Conservation (phyloP, 1,284 basidiomycete genomes). For the Trichosporon sp. region DNA sequence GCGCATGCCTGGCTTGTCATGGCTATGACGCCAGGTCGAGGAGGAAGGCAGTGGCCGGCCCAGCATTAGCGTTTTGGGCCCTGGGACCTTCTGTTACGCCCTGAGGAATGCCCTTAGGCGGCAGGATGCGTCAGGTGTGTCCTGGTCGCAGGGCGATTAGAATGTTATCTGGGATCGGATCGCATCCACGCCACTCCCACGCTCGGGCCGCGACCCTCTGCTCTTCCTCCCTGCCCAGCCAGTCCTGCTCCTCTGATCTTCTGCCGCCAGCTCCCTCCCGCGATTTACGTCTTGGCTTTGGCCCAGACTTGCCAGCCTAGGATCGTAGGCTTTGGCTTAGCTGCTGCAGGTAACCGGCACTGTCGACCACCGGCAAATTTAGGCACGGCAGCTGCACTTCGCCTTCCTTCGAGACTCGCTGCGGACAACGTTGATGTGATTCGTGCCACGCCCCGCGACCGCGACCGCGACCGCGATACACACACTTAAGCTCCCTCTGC, state of each 20-base stretch:
- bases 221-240: too few species aligned
- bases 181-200: conserved; percentile 14
- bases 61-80: neutral
- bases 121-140: neutral
- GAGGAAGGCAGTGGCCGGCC: neutral
- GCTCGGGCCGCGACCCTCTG: conserved; percentile 3
- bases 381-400: neutral
- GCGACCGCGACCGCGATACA: neutral
- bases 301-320: too few species aligned
- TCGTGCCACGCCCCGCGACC: neutral
- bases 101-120: conserved; percentile 3
- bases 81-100: neutral
- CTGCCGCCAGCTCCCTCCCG: neutral
- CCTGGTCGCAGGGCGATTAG: neutral
- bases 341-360: neutral
- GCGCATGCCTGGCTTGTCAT: neutral
- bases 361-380: neutral
- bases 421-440: conserved; percentile 7
- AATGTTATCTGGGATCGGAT: conserved; percentile 13
- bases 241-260: too few species aligned
- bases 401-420: neutral
- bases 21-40: neutral
- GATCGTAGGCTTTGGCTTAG: neutral
- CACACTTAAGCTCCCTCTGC: neutral
- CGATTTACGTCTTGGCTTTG: neutral